phyloP scores from a whole-genome alignment of 208 protist genomes.

The Leishmania tarentolae region DNA sequence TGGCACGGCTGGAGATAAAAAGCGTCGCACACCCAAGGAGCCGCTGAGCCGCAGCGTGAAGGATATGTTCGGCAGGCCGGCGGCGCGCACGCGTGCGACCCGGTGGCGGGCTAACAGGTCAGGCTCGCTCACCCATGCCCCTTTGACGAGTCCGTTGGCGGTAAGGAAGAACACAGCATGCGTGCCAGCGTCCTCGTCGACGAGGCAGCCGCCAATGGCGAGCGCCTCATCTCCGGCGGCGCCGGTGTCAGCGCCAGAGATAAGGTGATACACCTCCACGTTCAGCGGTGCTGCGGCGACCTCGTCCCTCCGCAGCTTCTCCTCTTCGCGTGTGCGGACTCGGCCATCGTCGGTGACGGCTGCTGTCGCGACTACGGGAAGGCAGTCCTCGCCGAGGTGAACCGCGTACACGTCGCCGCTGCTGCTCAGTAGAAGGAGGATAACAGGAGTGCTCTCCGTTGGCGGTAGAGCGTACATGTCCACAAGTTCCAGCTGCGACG shows the following conservation, averaged over 20 bases:
- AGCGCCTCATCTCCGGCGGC: conserved; percentile 37
- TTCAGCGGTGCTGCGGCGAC: conserved; percentile 6
- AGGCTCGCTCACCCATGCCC: conserved; percentile 59
- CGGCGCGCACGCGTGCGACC: conserved; percentile 8
- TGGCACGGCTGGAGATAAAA: conserved; percentile 34
- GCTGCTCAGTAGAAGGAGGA: conserved; percentile 65
- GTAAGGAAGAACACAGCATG: conserved; percentile 62
- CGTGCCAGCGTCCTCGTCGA: conserved; percentile 79
- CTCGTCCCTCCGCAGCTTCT: conserved; percentile 13
- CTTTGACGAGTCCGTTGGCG: conserved; percentile 48
- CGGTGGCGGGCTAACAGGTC: conserved; percentile 71
- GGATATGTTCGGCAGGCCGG: conserved; percentile 9
- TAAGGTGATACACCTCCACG: conserved; percentile 25
- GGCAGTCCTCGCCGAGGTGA: conserved; percentile 38
- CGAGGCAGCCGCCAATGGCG: conserved; percentile 40
- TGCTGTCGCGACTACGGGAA: conserved; percentile 30
- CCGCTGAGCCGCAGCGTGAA: conserved; percentile 38
- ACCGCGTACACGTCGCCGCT: conserved; percentile 75
- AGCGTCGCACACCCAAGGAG: conserved; percentile 10
- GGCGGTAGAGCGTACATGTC: conserved; percentile 54
- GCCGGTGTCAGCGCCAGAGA: conserved; percentile 2
- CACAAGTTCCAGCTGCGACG: conserved; percentile 38
- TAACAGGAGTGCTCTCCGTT: conserved; percentile 53
- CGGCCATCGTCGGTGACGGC: conserved; percentile 32
- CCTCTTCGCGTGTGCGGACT: conserved; percentile 15